These are phyloP conservation scores for Shiraia sp. DNA, from an alignment of 2,329 filamentous ascomycete species.

Conservation along the genomic window DNA sequence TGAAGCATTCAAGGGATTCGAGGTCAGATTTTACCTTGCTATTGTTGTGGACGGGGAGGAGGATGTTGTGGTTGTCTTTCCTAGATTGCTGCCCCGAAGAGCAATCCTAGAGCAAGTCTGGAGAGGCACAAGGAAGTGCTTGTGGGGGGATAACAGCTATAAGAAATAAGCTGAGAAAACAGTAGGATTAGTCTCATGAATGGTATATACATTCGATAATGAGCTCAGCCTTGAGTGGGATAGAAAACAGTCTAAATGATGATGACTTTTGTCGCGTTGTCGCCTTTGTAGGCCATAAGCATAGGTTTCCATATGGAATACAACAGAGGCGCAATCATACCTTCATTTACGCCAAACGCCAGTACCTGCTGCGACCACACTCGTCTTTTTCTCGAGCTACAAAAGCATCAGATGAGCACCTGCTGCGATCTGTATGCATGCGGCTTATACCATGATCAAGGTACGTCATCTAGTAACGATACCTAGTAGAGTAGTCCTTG, in stretches of 20 bases:
- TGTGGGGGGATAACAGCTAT: conserved; percentile 64
- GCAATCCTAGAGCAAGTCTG: conserved; percentile 84
- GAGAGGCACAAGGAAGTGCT: conserved; percentile 79
- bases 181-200: neutral
- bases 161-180: neutral
- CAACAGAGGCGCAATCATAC: conserved; percentile 8
- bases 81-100: conserved; percentile 73
- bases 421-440: too few species aligned
- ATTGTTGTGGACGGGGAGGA: conserved; percentile 89
- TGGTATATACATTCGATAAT: neutral
- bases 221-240: too few species aligned
- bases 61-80: conserved; percentile 93
- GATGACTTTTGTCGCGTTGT: neutral
- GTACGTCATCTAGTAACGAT: conserved; percentile 59
- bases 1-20: conserved; percentile 91
- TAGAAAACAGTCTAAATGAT: neutral
- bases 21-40: conserved; percentile 85
- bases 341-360: conserved; percentile 10
- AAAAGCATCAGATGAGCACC: too few species aligned
- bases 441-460: too few species aligned
- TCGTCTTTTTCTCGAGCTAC: too few species aligned
- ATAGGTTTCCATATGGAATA: conserved; percentile 1
- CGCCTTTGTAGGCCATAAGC: conserved; percentile 3
- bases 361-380: neutral
- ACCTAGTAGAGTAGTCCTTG: conserved; percentile 76